Percentiles rank a stretch among this genome's conserved stretches.
These are phyloP conservation scores for Jasminum sambac DNA, from an alignment of 257 asterid genomes.

Conservation along the genomic window DNA sequence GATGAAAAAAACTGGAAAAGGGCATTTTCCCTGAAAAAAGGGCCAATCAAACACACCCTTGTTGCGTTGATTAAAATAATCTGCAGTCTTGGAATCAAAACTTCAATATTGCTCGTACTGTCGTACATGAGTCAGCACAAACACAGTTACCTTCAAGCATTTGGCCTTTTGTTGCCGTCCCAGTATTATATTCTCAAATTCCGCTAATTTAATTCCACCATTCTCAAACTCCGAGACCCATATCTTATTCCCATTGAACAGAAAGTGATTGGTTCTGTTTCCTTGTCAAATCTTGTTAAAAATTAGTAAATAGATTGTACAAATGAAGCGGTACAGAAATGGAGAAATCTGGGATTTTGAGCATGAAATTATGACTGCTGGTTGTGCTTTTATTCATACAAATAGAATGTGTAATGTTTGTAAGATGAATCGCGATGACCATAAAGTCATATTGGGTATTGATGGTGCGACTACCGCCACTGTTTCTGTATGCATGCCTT, in stretches of 20 bases:
- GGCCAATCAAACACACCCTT: conserved; percentile 25
- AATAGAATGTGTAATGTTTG: conserved; percentile 12
- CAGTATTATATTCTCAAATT: conserved; percentile 24
- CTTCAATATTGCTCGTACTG: conserved; percentile 24
- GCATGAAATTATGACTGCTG: conserved; percentile 32
- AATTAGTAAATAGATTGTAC: background rate
- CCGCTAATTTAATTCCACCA: conserved; percentile 29
- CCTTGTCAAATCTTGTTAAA: background rate
- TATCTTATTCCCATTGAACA: background rate
- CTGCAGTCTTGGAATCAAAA: conserved; percentile 23
- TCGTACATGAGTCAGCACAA: too few species aligned
- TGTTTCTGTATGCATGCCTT: conserved; percentile 71
- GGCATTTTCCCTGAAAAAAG: background rate
- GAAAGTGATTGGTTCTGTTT: conserved; percentile 1
- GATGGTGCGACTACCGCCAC: conserved; percentile 82
- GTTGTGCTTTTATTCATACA: conserved; percentile 27
- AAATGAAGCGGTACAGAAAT: conserved; percentile 48
- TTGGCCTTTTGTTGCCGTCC: conserved; percentile 52
- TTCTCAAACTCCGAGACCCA: conserved; percentile 22
- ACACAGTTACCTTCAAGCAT: conserved; percentile 31
- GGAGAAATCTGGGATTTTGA: conserved; percentile 51
- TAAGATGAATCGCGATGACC: conserved; percentile 25
- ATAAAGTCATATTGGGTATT: conserved; percentile 62
- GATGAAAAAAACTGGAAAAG: too few species aligned
- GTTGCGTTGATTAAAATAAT: conserved; percentile 26